These are phyloP conservation scores for Nakaseomyces glabratus DNA, from an alignment of 1,139 yeast species.

Conservation along the genomic window DNA sequence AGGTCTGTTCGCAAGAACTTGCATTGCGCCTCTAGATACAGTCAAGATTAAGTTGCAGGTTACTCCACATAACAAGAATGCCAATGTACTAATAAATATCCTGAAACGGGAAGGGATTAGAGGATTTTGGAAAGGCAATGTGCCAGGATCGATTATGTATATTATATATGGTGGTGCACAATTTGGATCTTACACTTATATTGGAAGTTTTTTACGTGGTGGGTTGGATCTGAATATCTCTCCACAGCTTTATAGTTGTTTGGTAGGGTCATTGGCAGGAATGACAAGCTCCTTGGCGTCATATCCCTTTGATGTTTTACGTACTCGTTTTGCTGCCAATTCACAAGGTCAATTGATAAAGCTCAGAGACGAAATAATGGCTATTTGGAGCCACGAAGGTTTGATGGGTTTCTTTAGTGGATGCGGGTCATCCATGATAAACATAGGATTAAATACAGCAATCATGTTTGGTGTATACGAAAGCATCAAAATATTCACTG, in stretches of 20 bases:
- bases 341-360: slow-evolving; percentile 20
- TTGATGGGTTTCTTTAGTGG: slow-evolving; percentile 55
- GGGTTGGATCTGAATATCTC: slow-evolving; percentile 24
- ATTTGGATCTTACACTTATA: slow-evolving; percentile 59
- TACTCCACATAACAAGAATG: slow-evolving; percentile 30
- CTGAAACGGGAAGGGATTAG: slow-evolving; percentile 43
- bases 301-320: slow-evolving; percentile 78
- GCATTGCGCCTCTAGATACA: slow-evolving; percentile 86
- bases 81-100: slow-evolving; percentile 32
- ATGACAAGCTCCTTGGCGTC: slow-evolving; percentile 60
- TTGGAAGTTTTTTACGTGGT: slow-evolving; percentile 37
- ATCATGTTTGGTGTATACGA: slow-evolving; percentile 64
- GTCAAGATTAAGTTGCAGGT: slow-evolving; percentile 80
- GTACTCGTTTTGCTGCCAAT: slow-evolving; percentile 75
- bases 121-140: slow-evolving; percentile 89
- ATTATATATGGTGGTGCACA: slow-evolving; percentile 78
- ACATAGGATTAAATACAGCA: slow-evolving; percentile 61
- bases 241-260: slow-evolving; percentile 38
- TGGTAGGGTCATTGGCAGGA: slow-evolving; percentile 76
- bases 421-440: slow-evolving; percentile 49
- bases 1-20: slow-evolving; percentile 59
- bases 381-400: slow-evolving; percentile 45
- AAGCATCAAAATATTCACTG: slow-evolving; percentile 18
- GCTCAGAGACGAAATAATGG: slow-evolving; percentile 31
- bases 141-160: slow-evolving; percentile 84